These are phyloP conservation scores for Pichia californica DNA, from an alignment of 805 yeast genomes.

Conservation along the genomic window DNA sequence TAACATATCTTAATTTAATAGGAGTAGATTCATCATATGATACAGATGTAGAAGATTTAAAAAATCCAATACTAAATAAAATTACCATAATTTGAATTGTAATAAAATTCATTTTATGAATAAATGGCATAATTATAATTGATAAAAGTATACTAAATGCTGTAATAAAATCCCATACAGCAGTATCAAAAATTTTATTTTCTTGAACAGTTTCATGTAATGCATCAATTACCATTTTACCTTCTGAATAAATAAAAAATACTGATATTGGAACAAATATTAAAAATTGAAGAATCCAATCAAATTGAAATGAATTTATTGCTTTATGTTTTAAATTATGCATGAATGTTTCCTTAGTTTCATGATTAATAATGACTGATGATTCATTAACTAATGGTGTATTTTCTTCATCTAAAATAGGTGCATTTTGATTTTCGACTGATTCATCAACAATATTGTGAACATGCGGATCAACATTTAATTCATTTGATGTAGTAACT, in stretches of 20 bases:
- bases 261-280: constrained; percentile 60
- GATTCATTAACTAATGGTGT: constrained; percentile 13
- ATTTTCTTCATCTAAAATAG: constrained; percentile 5
- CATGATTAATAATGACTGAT: constrained; percentile 23
- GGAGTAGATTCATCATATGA: constrained; percentile 66
- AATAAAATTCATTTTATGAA: constrained; percentile 56
- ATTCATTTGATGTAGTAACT: not conserved
- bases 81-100: constrained; percentile 39
- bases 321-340: constrained; percentile 26
- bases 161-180: constrained; percentile 32
- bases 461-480: constrained; percentile 5
- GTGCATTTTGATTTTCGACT: no score
- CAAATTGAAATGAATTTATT: constrained; percentile 51
- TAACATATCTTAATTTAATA: constrained; percentile 64
- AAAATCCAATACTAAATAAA: constrained; percentile 33
- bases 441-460: constrained; percentile 8
- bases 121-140: constrained; percentile 57
- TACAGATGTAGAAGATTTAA: constrained; percentile 32
- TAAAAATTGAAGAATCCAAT: constrained; percentile 75
- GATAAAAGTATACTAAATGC: constrained; percentile 33
- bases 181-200: constrained; percentile 37
- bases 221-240: constrained; percentile 55
- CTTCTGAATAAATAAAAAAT: constrained; percentile 46
- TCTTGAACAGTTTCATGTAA: constrained; percentile 69
- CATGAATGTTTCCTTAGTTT: constrained; percentile 20